These are phyloP conservation scores for Nakazawaea peltata DNA, from an alignment of 805 yeast species.

Conservation along the genomic window DNA sequence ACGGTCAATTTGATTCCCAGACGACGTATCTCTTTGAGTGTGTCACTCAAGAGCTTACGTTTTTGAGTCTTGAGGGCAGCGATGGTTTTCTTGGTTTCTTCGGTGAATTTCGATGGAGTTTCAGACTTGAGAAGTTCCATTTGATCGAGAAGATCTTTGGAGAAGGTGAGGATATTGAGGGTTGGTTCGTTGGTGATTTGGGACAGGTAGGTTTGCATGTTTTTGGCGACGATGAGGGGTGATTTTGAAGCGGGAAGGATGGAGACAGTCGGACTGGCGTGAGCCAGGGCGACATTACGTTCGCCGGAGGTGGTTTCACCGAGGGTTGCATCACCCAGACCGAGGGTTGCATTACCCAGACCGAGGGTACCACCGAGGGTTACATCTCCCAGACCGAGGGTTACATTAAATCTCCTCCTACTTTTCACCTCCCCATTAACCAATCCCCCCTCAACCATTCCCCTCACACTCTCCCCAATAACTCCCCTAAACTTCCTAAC, in stretches of 20 bases:
- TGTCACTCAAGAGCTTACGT: constrained; percentile 65
- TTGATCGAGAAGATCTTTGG: constrained; percentile 44
- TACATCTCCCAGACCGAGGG: background rate
- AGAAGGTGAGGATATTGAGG: constrained; percentile 46
- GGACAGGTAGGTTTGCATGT: constrained; percentile 43
- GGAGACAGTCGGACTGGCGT: constrained; percentile 18
- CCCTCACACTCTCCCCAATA: constrained; percentile 40
- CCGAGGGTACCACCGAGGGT: too few species aligned
- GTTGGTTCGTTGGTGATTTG: constrained; percentile 19
- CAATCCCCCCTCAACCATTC: constrained; percentile 55
- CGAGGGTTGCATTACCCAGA: background rate
- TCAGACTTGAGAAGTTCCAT: constrained; percentile 61
- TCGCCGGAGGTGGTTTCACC: too few species aligned
- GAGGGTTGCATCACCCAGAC: background rate
- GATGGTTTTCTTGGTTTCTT: constrained; percentile 64
- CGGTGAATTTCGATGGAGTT: constrained; percentile 65
- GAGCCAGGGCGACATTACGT: constrained; percentile 2
- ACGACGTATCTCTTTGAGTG: constrained; percentile 62
- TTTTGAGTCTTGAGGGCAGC: constrained; percentile 79
- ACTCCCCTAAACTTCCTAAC: constrained; percentile 73
- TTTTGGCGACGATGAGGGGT: constrained; percentile 38
- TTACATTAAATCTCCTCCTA: too few species aligned
- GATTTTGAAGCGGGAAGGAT: constrained; percentile 45
- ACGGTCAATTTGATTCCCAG: constrained; percentile 69
- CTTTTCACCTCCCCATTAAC: too few species aligned